These are phyloP conservation scores for Fragaria iinumae DNA, from an alignment of 306 rosid genomes.

Conservation along the genomic window DNA sequence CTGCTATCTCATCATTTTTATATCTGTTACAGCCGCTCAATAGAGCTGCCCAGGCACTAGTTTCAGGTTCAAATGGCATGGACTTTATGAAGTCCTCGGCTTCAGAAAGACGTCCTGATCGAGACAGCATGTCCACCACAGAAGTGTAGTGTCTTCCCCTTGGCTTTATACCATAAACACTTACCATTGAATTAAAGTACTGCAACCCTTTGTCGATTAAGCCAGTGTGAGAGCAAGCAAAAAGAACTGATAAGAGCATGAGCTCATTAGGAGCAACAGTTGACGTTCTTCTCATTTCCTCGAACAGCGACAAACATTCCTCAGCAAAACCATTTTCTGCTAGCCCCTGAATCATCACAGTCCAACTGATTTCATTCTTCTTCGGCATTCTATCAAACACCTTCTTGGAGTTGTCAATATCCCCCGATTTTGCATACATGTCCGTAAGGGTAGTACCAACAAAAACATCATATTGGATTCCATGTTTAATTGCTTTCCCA, in stretches of 20 bases:
- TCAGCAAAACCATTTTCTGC: slow-evolving; percentile 19
- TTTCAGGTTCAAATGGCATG: slow-evolving; percentile 16
- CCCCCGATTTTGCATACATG: slow-evolving; percentile 22
- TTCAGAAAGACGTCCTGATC: slow-evolving; percentile 12
- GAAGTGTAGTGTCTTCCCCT: slow-evolving; percentile 19
- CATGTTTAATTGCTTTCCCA: slow-evolving; percentile 13
- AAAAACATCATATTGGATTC: slow-evolving; percentile 13
- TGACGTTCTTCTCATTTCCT: slow-evolving; percentile 22
- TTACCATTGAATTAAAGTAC: slow-evolving; percentile 15
- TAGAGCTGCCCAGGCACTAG: slow-evolving; percentile 15
- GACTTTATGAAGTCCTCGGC: slow-evolving; percentile 10
- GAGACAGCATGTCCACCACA: slow-evolving; percentile 20
- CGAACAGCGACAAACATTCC: slow-evolving; percentile 11
- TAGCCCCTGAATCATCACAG: slow-evolving; percentile 20
- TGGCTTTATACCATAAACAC: slow-evolving; percentile 12
- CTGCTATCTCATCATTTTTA: slow-evolving; percentile 15
- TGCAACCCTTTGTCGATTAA: slow-evolving; percentile 6
- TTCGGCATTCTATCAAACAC: slow-evolving; percentile 8
- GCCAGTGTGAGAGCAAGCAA: slow-evolving; percentile 24
- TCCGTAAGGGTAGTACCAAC: slow-evolving; percentile 29
- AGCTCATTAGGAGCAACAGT: slow-evolving; percentile 14
- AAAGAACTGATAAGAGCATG: slow-evolving; percentile 19
- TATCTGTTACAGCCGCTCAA: slow-evolving; percentile 4
- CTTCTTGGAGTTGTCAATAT: slow-evolving; percentile 16
- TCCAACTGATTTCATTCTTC: slow-evolving; percentile 18